Conservation (phyloP, 73 alveolate genomes). For the Paramecium tetraurelia region DNA sequence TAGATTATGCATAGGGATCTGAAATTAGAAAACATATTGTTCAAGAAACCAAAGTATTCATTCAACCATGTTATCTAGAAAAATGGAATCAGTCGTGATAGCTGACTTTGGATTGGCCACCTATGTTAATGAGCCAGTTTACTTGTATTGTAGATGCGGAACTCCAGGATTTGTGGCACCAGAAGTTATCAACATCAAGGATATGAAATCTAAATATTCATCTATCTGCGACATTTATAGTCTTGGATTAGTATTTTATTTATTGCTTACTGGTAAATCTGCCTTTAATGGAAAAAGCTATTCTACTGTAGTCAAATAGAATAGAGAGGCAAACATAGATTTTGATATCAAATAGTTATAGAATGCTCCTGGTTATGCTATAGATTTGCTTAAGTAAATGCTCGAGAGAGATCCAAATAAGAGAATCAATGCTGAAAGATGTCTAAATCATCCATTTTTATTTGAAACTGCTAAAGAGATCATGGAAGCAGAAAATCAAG, state of each 20-base stretch:
- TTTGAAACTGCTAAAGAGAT: background rate
- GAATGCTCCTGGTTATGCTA: background rate
- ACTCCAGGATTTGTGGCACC: constrained; percentile 68
- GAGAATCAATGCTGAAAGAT: constrained; percentile 42
- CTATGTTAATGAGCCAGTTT: constrained; percentile 42
- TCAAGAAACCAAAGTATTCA: background rate
- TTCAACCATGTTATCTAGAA: background rate
- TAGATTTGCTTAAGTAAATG: constrained; percentile 49
- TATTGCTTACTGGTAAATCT: background rate
- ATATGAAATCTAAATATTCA: constrained; percentile 8
- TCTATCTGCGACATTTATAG: constrained; percentile 25
- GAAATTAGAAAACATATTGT: constrained; percentile 8
- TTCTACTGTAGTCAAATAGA: background rate
- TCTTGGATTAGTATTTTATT: constrained; percentile 20
- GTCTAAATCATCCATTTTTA: constrained; percentile 46
- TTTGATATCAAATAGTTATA: background rate
- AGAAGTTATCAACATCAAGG: constrained; percentile 55
- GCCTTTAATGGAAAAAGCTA: constrained; percentile 29
- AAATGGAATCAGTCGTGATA: constrained; percentile 1
- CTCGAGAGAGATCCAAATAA: constrained; percentile 58
- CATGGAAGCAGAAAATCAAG: background rate
- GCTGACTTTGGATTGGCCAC: constrained; percentile 67
- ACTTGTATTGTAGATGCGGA: constrained; percentile 60
- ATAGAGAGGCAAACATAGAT: background rate
- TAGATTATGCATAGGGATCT: constrained; percentile 43